Evolutionary conservation across 805 yeast genomes (phyloP), one percentile per base, ranked within the genome.

Genomic region (Starmerella stigmatis): DNA sequence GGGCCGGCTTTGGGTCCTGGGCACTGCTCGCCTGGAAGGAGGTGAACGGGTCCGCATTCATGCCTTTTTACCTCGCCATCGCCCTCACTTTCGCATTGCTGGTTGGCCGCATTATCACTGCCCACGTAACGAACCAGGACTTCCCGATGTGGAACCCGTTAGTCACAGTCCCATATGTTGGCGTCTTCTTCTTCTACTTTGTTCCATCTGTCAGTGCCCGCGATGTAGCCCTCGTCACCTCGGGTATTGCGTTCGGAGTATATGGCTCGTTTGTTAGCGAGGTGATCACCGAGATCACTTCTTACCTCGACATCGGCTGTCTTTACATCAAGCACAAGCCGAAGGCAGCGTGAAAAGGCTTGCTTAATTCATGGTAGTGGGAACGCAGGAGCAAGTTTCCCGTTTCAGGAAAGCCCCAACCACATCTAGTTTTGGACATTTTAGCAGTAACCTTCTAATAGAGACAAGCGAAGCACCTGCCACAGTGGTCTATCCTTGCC

Each of bases 101-200:
- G 3, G 96, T 89, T n/a, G 96, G 96, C 4, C 75, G 92, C 60
- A 85, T 88, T 51, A 88, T 88, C 57, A 70, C 81, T 46, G 88
- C 85, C 2, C 97, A 88, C 62, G 74, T 89, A 54, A 84, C 96
- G 0, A 65, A 73, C 41, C 94, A 83, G 60, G 59, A 63, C 3
- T 86, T 83, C 70, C 96, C 97, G 39, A 64, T 69, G 61, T 54
- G 71, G 35, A 75, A 78, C 69, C 69, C 75, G 29, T 69, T 85
- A 80, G 25, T 23, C 45, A 52, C 21, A 64, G 70, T 46, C 72
- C 48, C 95, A 79, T 60, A 63, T 65, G 16, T 86, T 79, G 71
- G 96, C 94, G 28, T 67, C 66, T 60, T 57, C 71, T 53, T 80
- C 81, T 46, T 71, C 79, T 28, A 81, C 92, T 5, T 75, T n/a